Percentiles rank a stretch among this genome's conserved stretches.
phyloP scores from a whole-genome alignment of 2,329 filamentous ascomycete species.

The Cladorrhinum sp. region DNA sequence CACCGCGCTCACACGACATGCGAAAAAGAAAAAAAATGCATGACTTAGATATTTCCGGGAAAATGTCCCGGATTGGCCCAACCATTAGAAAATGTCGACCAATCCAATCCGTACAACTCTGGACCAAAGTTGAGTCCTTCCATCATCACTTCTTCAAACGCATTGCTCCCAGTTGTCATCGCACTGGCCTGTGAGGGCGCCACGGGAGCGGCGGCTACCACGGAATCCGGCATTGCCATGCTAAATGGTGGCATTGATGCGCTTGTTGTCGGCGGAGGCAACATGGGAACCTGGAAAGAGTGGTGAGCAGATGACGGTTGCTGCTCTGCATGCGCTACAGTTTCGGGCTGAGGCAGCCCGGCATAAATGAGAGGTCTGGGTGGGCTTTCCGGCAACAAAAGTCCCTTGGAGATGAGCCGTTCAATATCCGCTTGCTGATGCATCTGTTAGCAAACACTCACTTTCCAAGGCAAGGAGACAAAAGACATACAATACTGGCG shows the following conservation, averaged over 20 bases:
- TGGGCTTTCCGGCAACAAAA: conserved; percentile 17
- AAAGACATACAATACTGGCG: conserved; percentile 42
- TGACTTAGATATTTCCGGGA: conserved; percentile 1
- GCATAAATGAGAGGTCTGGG: background rate
- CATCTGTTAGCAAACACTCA: background rate
- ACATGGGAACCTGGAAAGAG: conserved; percentile 11
- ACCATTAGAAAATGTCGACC: conserved; percentile 27
- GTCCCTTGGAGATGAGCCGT: conserved; percentile 40
- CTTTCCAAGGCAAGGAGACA: background rate
- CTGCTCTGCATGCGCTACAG: conserved; percentile 1
- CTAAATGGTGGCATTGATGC: conserved; percentile 11
- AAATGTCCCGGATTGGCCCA: conserved; percentile 27
- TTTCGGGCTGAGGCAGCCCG: background rate
- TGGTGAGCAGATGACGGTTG: background rate
- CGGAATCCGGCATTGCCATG: conserved; percentile 7
- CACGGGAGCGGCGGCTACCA: background rate
- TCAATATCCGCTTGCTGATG: conserved; percentile 45
- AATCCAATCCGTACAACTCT: conserved; percentile 23
- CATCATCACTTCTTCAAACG: conserved; percentile 34
- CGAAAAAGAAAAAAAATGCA: background rate
- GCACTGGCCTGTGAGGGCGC: conserved; percentile 27
- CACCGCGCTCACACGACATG: background rate
- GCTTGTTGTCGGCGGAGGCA: background rate
- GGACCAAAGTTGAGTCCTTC: conserved; percentile 34
- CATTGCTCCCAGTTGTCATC: conserved; percentile 32